Conservation (phyloP, 2,329 filamentous ascomycete species). For the Aspergillus brunneoviolaceus region DNA sequence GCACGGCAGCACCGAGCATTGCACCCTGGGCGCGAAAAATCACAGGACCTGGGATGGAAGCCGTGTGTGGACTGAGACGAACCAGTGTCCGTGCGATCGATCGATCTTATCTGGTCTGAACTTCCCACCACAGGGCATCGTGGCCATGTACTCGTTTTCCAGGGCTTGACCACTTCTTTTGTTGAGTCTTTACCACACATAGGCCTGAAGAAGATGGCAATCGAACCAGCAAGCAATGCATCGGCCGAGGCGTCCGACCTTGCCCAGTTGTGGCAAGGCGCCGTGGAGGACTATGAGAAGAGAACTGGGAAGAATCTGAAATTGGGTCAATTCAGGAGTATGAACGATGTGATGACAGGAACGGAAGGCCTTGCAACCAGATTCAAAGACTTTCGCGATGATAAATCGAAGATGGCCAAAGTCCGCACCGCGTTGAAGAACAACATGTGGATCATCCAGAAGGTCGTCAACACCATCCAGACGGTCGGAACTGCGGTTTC, state of each 20-base stretch:
- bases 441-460: conserved; percentile 8
- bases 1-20: not conserved
- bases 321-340: conserved; percentile 1
- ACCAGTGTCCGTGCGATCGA: not conserved
- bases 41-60: not conserved
- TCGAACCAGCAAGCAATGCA: not conserved
- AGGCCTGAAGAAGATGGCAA: not conserved
- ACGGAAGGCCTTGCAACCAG: conserved; percentile 3
- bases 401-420: conserved; percentile 5
- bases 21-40: not conserved
- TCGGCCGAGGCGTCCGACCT: not conserved
- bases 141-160: fast-evolving
- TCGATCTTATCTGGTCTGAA: not conserved
- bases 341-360: conserved; percentile 2
- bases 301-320: not conserved
- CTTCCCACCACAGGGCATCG: not conserved
- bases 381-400: conserved; percentile 7
- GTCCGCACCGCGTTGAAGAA: conserved; percentile 9
- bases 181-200: not conserved
- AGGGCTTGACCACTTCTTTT: not conserved
- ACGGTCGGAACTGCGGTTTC: conserved; percentile 1
- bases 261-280: conserved; percentile 6
- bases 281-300: conserved; percentile 7
- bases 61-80: not conserved
- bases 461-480: conserved; percentile 3